Evolutionary conservation across 2,329 filamentous ascomycete genomes (phyloP).

Genomic region (Periconia digitata): DNA sequence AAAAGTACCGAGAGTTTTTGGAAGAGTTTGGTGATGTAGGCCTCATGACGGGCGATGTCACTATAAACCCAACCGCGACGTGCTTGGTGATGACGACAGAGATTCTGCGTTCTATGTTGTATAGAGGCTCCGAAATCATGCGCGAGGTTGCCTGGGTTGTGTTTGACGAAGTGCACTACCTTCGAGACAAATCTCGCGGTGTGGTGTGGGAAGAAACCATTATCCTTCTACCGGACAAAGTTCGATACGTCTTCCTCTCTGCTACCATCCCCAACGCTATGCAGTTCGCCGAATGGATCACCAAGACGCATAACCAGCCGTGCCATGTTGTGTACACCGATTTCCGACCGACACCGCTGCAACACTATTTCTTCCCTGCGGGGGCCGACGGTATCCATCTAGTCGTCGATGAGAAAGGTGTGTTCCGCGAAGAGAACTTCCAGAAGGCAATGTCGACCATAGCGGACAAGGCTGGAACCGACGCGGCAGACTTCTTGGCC

Average conservation of each 20-base stretch:
- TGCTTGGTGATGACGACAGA: slow-evolving; percentile 98
- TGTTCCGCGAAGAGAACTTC: slow-evolving; percentile 96
- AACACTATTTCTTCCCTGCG: slow-evolving; percentile 96
- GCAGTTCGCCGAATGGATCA: slow-evolving; percentile 99
- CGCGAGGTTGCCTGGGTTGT: slow-evolving; percentile 98
- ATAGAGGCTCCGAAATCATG: slow-evolving; percentile 98
- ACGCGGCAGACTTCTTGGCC: slow-evolving; percentile 75
- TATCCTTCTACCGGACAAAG: slow-evolving; percentile 95
- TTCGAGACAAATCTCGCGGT: slow-evolving; percentile 90
- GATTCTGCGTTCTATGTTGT: slow-evolving; percentile 98
- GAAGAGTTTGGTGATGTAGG: slow-evolving; percentile 96
- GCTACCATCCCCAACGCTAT: slow-evolving; percentile 98
- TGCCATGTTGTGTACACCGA: slow-evolving; percentile 99
- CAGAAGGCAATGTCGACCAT: slow-evolving; percentile 92
- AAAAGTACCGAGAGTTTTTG: slow-evolving; percentile 96
- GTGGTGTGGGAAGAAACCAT: slow-evolving; percentile 99
- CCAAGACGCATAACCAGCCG: slow-evolving; percentile 94
- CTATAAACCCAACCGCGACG: slow-evolving; percentile 96
- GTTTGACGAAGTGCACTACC: slow-evolving; percentile 98
- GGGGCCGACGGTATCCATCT: slow-evolving; percentile 91
- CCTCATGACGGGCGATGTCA: slow-evolving; percentile 98
- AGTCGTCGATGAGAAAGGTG: slow-evolving; percentile 94
- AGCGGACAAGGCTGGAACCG: slow-evolving; percentile 81
- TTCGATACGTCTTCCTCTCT: slow-evolving; percentile 96
- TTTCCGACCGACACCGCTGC: slow-evolving; percentile 92